These are phyloP conservation scores for Moniliella sp. DNA, from an alignment of 1,284 basidiomycete species.

Conservation along the genomic window DNA sequence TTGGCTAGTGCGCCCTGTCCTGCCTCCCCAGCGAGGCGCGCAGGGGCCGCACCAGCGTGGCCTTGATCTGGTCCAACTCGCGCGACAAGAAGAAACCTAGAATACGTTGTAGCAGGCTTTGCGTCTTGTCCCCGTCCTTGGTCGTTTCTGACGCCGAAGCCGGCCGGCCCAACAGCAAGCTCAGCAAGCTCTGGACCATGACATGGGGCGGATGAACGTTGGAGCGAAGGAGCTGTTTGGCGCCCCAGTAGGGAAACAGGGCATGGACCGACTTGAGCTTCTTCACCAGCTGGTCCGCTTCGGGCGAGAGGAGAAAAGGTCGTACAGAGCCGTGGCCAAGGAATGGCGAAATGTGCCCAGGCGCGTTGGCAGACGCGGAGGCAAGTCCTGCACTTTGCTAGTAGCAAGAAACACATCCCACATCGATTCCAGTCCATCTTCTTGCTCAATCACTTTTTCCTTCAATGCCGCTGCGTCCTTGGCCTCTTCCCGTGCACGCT, in stretches of 20 bases:
- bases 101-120: slow-evolving; percentile 28
- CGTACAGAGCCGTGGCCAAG: slow-evolving; percentile 7
- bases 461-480: slow-evolving; percentile 4
- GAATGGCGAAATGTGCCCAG: background rate
- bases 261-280: slow-evolving; percentile 20
- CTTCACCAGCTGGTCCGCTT: slow-evolving; percentile 21
- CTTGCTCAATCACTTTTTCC: slow-evolving; percentile 4
- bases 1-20: slow-evolving; percentile 17
- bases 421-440: slow-evolving; percentile 3
- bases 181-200: slow-evolving; percentile 27
- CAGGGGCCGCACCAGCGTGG: slow-evolving; percentile 21
- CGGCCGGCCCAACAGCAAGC: slow-evolving; percentile 22
- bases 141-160: no score
- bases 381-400: slow-evolving; percentile 22
- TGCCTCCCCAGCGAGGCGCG: slow-evolving; percentile 11
- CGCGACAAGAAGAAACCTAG: slow-evolving; percentile 20
- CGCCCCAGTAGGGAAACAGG: slow-evolving; percentile 4
- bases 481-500: background rate
- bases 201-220: slow-evolving; percentile 24
- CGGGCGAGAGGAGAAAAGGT: slow-evolving; percentile 23
- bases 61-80: slow-evolving; percentile 15
- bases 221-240: slow-evolving; percentile 4
- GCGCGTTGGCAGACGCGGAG: slow-evolving; percentile 17
- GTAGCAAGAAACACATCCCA: slow-evolving; percentile 10
- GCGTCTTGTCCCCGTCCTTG: no score